Evolutionary conservation across 2,329 filamentous ascomycete species (phyloP), one percentile per base, ranked within the genome.

Genomic region (Diplocarpon mali): DNA sequence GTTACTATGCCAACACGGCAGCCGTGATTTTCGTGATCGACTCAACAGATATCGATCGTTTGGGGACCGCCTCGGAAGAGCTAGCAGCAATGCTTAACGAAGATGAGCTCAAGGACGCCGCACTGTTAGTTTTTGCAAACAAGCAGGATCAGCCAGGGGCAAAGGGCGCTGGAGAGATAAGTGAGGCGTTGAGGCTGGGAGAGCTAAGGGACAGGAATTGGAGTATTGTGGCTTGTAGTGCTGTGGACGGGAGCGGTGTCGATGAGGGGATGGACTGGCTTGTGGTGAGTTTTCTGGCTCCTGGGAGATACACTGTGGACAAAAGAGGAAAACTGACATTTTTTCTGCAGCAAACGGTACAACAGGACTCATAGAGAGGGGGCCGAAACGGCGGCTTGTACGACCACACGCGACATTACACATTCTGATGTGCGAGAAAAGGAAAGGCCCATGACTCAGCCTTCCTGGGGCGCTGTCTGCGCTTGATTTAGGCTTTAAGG

Each of bases 211-310:
- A 98, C 65, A 77, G 92, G 60, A 98, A 96, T 72, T 98, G 92
- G 92, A 96, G 88, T 66, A 98, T 98, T 62, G 88, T 98, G 64
- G 90, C 89, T 16, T 98, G 92, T 66, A 94, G 86, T 54, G 92
- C 92, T 12, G 90, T 98, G 45, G 92, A 95, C 62, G 92, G 92
- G 35, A 84, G 85, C 60, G 92, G 92, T 64, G 85, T 98, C 36
- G 86, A 83, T 52, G 92, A 98, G 67, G 92, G 92, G 48, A 98
- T 98, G 92, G 92, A 98, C 67, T 98, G 92, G 92, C 71, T 98
- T 62, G 88, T 93, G 52, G 59, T 58, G 52, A 58, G 50, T 57
- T 34, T 38, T 32, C 35, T 15, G 34, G 4, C 35, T 30, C 34
- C 16, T 39, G 11, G 20, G 20, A 24, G 20, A 24, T 24, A 24